Evolutionary conservation across 1,284 basidiomycete species (phyloP), one percentile per base, ranked within the genome.

Genomic region (Lignosus rhinocerotis): DNA sequence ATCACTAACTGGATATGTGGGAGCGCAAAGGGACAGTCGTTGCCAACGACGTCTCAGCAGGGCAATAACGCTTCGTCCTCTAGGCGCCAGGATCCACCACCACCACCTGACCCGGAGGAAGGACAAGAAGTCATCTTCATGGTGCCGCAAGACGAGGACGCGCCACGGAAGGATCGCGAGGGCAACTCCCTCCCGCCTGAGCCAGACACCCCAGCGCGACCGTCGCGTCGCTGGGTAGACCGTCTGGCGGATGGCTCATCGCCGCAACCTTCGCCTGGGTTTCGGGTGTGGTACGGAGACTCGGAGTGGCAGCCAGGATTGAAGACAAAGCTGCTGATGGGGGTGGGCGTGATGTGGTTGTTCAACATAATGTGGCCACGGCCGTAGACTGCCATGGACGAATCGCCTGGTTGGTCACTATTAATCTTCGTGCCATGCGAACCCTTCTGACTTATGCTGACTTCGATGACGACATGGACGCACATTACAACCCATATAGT

Each of bases 1-100:
- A 75, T 94, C 58, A 92, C 93, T 5, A 77, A 76, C 51, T 86
- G 84, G 80, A 79, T 93, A 51, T 92, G 92, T 61, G 78, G 74
- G 41, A 60, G 63, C 31, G 49, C 63, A 51, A 68, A 74, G 50
- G 42, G 60, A 5, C 61, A 64, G 43, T 54, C 75, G 12, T 62
- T 80, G 30, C 78, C 78, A 6, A 72, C 67, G 16, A 61, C 59
- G 42, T 56, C 59, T 17, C 66, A 68, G n/a, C 52, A 55, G 21
- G 33, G 50, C 0, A 48, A 51, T 1, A 48, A 51, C 21, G 41
- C 36, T 16, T 32, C 57, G 11, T 34, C 50, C 39, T 53, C 56
- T 10, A 45, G 60, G 38, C 57, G 59, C 30, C 59, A 53, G 14
- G 51, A 53, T 0, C 41, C 56, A 4, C 51, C 34, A 11, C 52